A percentile compares a stretch with the other conserved stretches of the same genome.
Conservation (phyloP, 1,284 basidiomycete species). For the Sporisorium scitamineum region DNA sequence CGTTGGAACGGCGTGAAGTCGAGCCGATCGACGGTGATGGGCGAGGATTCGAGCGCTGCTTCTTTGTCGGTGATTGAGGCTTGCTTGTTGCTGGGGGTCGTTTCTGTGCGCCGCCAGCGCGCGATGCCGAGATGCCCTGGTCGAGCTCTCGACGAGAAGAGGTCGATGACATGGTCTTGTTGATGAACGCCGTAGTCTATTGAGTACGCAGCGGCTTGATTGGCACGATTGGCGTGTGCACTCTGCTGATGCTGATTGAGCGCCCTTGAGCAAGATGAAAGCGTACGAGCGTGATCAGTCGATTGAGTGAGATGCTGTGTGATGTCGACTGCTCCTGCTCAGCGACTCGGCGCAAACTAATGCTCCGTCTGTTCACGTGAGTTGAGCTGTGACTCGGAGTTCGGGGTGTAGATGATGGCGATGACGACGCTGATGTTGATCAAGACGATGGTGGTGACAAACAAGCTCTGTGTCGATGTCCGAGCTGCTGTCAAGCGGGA, state of each 20-base stretch:
- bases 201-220: not conserved
- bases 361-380: not conserved
- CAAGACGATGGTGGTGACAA: conserved; percentile 4
- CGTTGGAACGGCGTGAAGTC: conserved; percentile 26
- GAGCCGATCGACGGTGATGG: conserved; percentile 30
- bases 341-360: not conserved
- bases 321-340: not conserved
- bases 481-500: not conserved
- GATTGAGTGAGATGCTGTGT: not conserved
- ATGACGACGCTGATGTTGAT: not conserved
- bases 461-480: not conserved
- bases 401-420: not conserved
- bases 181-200: not conserved
- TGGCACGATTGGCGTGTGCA: not conserved
- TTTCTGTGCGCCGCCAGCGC: conserved; percentile 43
- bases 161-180: conserved; percentile 22
- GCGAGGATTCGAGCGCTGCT: conserved; percentile 22
- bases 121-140: conserved; percentile 45
- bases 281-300: not conserved
- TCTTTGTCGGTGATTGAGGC: conserved; percentile 21
- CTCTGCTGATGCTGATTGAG: not conserved
- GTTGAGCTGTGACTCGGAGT: not conserved
- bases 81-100: conserved; percentile 32
- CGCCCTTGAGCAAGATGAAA: not conserved
- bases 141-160: conserved; percentile 27